Evolutionary conservation across 129 eudicot genomes (phyloP).

Genomic region (Artemisia argyi): DNA sequence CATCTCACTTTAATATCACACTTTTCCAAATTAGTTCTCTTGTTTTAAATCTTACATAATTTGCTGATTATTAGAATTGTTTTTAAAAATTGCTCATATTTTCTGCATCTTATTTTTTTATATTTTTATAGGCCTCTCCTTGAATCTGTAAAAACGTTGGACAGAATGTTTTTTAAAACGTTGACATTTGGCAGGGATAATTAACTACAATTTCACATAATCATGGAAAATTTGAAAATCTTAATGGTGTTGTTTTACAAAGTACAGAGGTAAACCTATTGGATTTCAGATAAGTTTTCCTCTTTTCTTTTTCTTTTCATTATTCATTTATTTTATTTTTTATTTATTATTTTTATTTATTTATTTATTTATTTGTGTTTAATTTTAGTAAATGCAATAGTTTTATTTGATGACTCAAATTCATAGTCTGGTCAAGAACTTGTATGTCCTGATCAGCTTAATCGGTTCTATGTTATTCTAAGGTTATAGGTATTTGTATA

Average conservation of each 20-base stretch:
- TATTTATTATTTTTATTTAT: no score
- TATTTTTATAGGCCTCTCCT: no score
- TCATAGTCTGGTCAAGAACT: background rate
- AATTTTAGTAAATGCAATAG: background rate
- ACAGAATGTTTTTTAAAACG: background rate
- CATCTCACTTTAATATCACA: constrained; percentile 1
- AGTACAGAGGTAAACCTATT: constrained; percentile 3
- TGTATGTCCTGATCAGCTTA: background rate
- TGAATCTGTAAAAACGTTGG: no score
- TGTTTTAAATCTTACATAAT: background rate
- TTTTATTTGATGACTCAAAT: background rate
- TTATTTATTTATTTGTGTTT: background rate
- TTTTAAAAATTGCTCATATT: no score
- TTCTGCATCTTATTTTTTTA: no score
- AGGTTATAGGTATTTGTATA: background rate
- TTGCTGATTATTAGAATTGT: background rate
- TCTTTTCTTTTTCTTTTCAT: constrained; percentile 11
- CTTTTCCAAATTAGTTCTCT: constrained; percentile 10
- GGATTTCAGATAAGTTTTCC: constrained; percentile 5
- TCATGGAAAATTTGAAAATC: background rate
- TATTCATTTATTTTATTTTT: no score
- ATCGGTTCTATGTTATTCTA: background rate
- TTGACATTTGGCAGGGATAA: constrained; percentile 18
- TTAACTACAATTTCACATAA: constrained; percentile 12
- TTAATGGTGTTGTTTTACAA: constrained; percentile 3